Evolutionary conservation across 768 basidiomycete species (phyloP), one percentile per base, ranked within the genome.

Genomic region (Leucocoprinus birnbaumii): DNA sequence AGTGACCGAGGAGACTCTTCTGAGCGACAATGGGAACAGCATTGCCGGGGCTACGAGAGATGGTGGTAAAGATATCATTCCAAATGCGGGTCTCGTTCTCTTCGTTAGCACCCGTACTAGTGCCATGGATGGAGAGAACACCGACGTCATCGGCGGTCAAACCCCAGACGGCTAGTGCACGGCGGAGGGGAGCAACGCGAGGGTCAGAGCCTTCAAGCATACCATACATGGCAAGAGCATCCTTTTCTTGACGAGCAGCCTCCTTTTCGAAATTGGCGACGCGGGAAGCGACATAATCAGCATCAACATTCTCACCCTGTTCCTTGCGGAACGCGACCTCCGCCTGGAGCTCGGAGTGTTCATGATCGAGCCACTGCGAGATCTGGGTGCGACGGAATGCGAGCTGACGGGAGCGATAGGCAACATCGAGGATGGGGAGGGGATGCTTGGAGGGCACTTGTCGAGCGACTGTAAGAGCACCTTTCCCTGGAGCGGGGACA

Each of bases 21-120:
- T 98, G 97, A 2, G 97, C 94, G 70, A 98, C 89, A 65, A 97
- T 86, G 3, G 97, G 97, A 45, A 96, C 87, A n/a, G 95, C 94
- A 69, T 98, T 98, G 51, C 97, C 96, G 37, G 86, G 84, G 6
- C 93, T 91, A 58, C 97, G 92, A 38, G 85, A 84, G 60, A 98
- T 86, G 41, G 84, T 82, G n/a, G 81, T 84, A 73, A 99, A 89
- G 67, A 97, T 87, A 57, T 93, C 86, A 69, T 98, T 94, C 91
- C 96, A 98, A 53, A 98, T 94, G 60, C 85, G 85, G 1, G 93
- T 93, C 78, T 99, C 97, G 68, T 99, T 99, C 76, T 93, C 90
- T 78, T 99, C 97, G 62, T 94, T 94, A 13, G 91, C 91, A 57
- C 78, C 82, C 1, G 91, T 94, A 65, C 91, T 92, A 9, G 91